A percentile compares a stretch with the other conserved stretches of the same genome.
Conservation (phyloP, 352 stramenopile genomes). For the Pilasporangium apinafurcum region DNA sequence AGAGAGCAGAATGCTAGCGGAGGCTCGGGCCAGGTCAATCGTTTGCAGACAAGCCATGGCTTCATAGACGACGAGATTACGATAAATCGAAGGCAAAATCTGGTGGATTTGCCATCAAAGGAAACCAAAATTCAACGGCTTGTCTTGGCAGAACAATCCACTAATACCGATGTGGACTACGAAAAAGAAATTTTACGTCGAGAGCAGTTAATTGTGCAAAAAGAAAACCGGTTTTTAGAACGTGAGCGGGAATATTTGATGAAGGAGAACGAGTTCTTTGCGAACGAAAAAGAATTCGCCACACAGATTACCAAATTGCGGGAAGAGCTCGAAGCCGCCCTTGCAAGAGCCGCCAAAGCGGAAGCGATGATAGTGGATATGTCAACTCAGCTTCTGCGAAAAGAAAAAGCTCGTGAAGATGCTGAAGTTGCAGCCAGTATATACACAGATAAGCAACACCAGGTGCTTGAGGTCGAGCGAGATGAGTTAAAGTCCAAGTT, state of each 20-base stretch:
- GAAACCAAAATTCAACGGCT: no score
- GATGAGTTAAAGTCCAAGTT: background rate
- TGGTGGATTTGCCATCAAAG: no score
- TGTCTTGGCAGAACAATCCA: conserved; percentile 39
- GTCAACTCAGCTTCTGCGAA: conserved; percentile 5
- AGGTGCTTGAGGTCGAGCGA: background rate
- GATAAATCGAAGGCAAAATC: no score
- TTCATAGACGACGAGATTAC: no score
- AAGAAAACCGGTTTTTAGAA: conserved; percentile 21
- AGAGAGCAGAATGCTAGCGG: no score
- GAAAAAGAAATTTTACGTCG: conserved; percentile 40
- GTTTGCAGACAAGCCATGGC: no score
- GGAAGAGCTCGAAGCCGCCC: conserved; percentile 10
- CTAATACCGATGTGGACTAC: conserved; percentile 52
- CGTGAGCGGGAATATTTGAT: conserved; percentile 27
- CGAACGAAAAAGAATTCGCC: conserved; percentile 20
- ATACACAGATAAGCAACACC: background rate
- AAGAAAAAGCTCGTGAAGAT: background rate
- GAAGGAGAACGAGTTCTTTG: conserved; percentile 26
- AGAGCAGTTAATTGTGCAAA: conserved; percentile 22
- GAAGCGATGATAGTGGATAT: conserved; percentile 21
- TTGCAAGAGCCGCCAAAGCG: conserved; percentile 12
- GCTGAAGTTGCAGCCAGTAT: background rate
- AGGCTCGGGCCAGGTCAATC: no score
- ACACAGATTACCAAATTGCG: conserved; percentile 19